phyloP scores from a whole-genome alignment of 1,284 basidiomycete genomes.

The Irpex sp. region DNA sequence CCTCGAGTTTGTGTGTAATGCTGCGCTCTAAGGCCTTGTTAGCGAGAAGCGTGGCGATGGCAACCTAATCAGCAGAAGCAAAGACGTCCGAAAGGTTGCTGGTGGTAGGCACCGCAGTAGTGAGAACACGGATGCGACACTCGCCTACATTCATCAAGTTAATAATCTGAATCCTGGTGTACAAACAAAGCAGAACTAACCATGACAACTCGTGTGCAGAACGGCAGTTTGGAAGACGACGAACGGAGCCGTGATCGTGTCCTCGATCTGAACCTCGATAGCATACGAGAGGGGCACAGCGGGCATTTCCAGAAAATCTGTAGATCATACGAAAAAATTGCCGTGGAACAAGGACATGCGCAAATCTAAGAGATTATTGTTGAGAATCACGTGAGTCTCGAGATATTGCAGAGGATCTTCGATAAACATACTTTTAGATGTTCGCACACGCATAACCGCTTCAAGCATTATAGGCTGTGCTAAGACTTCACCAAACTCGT shows the following conservation, averaged over 20 bases:
- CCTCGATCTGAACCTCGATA: slow-evolving; percentile 98
- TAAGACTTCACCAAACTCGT: slow-evolving; percentile 94
- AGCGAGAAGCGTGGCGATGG: slow-evolving; percentile 90
- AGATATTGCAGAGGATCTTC: not conserved
- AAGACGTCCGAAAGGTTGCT: slow-evolving; percentile 94
- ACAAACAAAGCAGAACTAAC: slow-evolving; percentile 45
- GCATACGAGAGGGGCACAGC: slow-evolving; percentile 97
- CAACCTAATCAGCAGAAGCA: slow-evolving; percentile 94
- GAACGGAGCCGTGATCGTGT: slow-evolving; percentile 92
- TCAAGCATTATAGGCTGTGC: slow-evolving; percentile 97
- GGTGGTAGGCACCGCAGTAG: slow-evolving; percentile 93
- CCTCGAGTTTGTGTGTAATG: slow-evolving; percentile 92
- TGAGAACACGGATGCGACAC: slow-evolving; percentile 95
- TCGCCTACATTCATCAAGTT: slow-evolving; percentile 62
- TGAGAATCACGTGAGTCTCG: not conserved
- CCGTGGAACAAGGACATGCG: slow-evolving; percentile 99
- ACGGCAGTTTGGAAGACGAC: slow-evolving; percentile 98
- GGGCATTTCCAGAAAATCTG: slow-evolving; percentile 96
- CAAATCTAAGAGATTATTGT: slow-evolving; percentile 61
- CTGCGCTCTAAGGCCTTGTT: slow-evolving; percentile 98
- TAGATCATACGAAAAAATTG: slow-evolving; percentile 99
- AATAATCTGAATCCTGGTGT: not conserved
- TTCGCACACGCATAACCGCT: slow-evolving; percentile 97
- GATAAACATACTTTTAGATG: slow-evolving; percentile 77
- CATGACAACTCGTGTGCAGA: slow-evolving; percentile 95